Evolutionary conservation across 345 rosid species (phyloP).

Genomic region (Schrenkiella parvula): DNA sequence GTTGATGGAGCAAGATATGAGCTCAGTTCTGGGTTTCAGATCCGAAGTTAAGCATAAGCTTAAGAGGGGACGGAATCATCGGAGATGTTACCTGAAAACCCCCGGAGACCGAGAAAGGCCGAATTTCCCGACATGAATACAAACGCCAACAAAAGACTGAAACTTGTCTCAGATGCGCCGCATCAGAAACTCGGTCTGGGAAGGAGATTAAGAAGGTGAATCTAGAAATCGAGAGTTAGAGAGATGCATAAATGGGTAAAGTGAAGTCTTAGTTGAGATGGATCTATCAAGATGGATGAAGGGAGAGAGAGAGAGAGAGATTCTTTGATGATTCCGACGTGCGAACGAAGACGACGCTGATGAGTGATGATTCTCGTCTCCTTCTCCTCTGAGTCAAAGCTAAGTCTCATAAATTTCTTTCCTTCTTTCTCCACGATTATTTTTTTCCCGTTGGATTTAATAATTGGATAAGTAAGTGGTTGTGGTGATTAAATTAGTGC

Average conservation of each 20-base stretch:
- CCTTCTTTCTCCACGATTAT: not conserved
- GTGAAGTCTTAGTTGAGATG: slow-evolving; percentile 32
- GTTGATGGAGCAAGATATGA: not conserved
- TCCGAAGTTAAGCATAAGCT: not conserved
- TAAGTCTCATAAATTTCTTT: not conserved
- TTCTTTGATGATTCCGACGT: slow-evolving; percentile 40
- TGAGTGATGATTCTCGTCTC: not conserved
- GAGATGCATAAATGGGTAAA: slow-evolving; percentile 25
- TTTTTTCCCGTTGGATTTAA: slow-evolving; percentile 10
- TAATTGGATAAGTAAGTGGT: not conserved
- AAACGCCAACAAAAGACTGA: not conserved
- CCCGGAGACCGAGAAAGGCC: slow-evolving; percentile 34
- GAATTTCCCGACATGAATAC: slow-evolving; percentile 45
- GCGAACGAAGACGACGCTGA: slow-evolving; percentile 33
- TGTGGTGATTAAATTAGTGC: not conserved
- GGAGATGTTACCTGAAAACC: slow-evolving; percentile 43
- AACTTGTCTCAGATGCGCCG: not conserved
- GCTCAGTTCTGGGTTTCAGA: slow-evolving; percentile 13
- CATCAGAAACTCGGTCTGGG: not conserved
- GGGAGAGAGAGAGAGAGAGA: not conserved
- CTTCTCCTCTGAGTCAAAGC: slow-evolving; percentile 3
- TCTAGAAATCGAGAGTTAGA: not conserved
- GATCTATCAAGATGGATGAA: slow-evolving; percentile 34
- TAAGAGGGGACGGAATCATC: not conserved
- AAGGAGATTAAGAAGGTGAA: slow-evolving; percentile 8